Conservation (phyloP, 345 rosid genomes). For the Brassica cretica region DNA sequence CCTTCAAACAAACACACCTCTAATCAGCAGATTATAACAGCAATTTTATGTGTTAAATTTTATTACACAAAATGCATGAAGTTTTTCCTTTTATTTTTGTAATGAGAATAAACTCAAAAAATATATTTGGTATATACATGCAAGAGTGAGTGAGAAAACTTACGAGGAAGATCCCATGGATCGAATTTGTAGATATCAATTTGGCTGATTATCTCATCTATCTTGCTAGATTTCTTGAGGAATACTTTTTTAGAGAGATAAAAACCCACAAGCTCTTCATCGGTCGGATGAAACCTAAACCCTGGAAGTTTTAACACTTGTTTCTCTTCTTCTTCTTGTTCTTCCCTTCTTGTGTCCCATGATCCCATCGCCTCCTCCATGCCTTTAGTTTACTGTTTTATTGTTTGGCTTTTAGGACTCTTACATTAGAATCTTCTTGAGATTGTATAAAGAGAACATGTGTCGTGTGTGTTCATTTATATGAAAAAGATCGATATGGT, state of each 20-base stretch:
- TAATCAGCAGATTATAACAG: background rate
- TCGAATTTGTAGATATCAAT: conserved; percentile 83
- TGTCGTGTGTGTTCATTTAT: background rate
- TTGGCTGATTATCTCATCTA: conserved; percentile 67
- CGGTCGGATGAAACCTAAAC: conserved; percentile 86
- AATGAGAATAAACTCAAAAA: background rate
- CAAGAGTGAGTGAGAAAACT: conserved; percentile 13
- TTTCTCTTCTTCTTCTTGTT: conserved; percentile 19
- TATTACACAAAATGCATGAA: background rate
- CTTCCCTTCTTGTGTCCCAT: conserved; percentile 11
- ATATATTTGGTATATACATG: background rate
- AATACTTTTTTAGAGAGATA: conserved; percentile 67
- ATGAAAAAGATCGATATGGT: conserved; percentile 22
- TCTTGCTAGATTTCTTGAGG: conserved; percentile 52
- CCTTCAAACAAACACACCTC: conserved; percentile 17
- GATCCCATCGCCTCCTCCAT: conserved; percentile 35
- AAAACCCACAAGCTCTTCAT: conserved; percentile 84
- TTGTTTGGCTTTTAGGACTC: conserved; percentile 13
- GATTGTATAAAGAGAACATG: conserved; percentile 11
- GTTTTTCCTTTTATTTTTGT: background rate
- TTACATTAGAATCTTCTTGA: conserved; percentile 36
- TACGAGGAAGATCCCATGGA: conserved; percentile 98
- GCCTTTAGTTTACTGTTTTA: conserved; percentile 18
- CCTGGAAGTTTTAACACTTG: conserved; percentile 65
- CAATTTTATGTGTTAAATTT: background rate